Evolutionary conservation across 768 basidiomycete species (phyloP).

Genomic region (Galerina sulciceps): DNA sequence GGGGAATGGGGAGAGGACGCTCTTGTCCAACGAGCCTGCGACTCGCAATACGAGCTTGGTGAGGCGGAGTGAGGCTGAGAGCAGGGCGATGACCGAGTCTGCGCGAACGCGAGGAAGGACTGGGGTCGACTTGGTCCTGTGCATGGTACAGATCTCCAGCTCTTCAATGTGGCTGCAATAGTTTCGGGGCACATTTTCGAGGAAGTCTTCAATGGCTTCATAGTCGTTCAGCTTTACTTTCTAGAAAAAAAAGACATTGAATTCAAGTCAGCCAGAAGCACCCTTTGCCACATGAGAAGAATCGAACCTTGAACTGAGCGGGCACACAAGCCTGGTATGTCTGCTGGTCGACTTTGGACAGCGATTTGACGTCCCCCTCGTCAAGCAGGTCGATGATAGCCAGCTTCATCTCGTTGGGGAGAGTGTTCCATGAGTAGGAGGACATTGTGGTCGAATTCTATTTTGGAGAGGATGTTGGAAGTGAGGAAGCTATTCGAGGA

Average conservation of each 20-base stretch:
- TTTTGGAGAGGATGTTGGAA: conserved; percentile 4
- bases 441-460: conserved; percentile 23
- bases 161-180: conserved; percentile 58
- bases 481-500: conserved; percentile 1
- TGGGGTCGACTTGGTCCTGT: conserved; percentile 21
- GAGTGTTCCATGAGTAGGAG: conserved; percentile 49
- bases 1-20: conserved; percentile 52
- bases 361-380: conserved; percentile 42
- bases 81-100: conserved; percentile 53
- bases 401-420: conserved; percentile 72
- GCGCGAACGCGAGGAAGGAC: conserved; percentile 37
- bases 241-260: conserved; percentile 31
- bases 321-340: conserved; percentile 63
- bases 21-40: conserved; percentile 52
- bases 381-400: conserved; percentile 56
- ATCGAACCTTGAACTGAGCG: conserved; percentile 58
- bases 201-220: conserved; percentile 54
- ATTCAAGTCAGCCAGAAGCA: conserved; percentile 14
- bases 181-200: conserved; percentile 55
- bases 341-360: conserved; percentile 52
- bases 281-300: conserved; percentile 13
- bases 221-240: conserved; percentile 51
- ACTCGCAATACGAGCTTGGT: conserved; percentile 50
- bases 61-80: conserved; percentile 53
- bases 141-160: conserved; percentile 50